These are phyloP conservation scores for Scedosporium aurantiacum DNA, from an alignment of 2,329 filamentous ascomycete species.

Conservation along the genomic window DNA sequence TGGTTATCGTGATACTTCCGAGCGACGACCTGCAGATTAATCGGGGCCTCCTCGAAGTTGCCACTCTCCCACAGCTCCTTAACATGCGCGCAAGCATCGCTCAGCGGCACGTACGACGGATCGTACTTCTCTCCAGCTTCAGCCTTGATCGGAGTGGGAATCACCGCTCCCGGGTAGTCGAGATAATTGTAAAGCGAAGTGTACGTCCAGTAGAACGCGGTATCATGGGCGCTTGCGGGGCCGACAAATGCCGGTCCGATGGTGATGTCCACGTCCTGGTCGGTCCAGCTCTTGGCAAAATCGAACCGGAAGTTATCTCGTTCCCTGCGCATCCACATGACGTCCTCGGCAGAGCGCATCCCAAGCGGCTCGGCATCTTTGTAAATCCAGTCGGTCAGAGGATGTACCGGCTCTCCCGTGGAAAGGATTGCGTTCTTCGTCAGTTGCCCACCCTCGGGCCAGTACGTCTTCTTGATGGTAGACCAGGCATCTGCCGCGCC, in stretches of 20 bases:
- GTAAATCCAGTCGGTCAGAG: slow-evolving; percentile 29
- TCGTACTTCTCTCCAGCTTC: slow-evolving; percentile 18
- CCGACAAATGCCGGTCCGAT: slow-evolving; percentile 15
- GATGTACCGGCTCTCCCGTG: slow-evolving; percentile 31
- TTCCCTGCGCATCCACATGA: slow-evolving; percentile 16
- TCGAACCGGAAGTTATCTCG: slow-evolving; percentile 18
- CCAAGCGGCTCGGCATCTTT: slow-evolving; percentile 17
- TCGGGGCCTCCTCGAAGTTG: slow-evolving; percentile 21
- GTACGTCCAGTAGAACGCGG: slow-evolving; percentile 25
- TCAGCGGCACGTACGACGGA: slow-evolving; percentile 14
- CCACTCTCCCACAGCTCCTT: slow-evolving; percentile 20
- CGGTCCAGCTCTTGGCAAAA: slow-evolving; percentile 18
- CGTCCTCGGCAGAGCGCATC: slow-evolving; percentile 13
- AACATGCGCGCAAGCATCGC: slow-evolving; percentile 18
- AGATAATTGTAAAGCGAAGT: slow-evolving; percentile 26
- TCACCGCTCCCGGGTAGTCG: slow-evolving; percentile 23
- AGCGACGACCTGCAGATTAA: slow-evolving; percentile 22
- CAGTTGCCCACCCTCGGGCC: slow-evolving; percentile 28
- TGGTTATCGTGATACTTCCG: slow-evolving; percentile 23
- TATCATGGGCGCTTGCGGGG: slow-evolving; percentile 24
- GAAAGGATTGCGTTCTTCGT: slow-evolving; percentile 20
- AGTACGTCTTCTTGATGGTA: slow-evolving; percentile 30
- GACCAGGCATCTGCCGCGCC: slow-evolving; percentile 18
- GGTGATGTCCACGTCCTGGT: slow-evolving; percentile 18
- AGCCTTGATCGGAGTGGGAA: slow-evolving; percentile 23